phyloP scores from a whole-genome alignment of 2,329 filamentous ascomycete species.

The Cordyceps fumosorosea region DNA sequence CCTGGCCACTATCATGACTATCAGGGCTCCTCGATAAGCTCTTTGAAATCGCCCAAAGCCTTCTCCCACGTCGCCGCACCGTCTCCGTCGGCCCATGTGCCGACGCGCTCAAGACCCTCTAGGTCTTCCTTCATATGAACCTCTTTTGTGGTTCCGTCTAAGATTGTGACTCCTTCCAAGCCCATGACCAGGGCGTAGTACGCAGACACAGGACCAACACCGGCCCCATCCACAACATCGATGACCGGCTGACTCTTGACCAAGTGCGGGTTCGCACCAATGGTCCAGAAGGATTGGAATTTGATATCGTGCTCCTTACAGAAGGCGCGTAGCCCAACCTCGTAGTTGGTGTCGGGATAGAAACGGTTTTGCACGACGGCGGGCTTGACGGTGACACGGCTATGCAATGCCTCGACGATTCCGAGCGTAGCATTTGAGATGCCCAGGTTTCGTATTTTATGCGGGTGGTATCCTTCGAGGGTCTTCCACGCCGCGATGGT shows the following conservation, averaged over 20 bases:
- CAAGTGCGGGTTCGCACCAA: conserved; percentile 40
- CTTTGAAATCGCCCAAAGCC: conserved; percentile 42
- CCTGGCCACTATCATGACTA: neutral
- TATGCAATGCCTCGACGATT: conserved; percentile 47
- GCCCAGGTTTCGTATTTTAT: conserved; percentile 58
- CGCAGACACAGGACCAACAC: conserved; percentile 33
- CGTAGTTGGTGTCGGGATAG: conserved; percentile 51
- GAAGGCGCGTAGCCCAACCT: conserved; percentile 49
- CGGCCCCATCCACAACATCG: conserved; percentile 37
- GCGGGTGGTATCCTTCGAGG: conserved; percentile 60
- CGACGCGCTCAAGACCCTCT: conserved; percentile 34
- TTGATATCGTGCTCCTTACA: conserved; percentile 35
- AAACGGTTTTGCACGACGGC: conserved; percentile 73
- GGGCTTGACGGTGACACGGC: conserved; percentile 34
- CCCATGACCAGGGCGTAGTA: conserved; percentile 44
- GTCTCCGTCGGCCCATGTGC: conserved; percentile 36
- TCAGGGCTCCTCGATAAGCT: conserved; percentile 21
- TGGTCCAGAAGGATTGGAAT: conserved; percentile 51
- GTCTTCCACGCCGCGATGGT: conserved; percentile 60
- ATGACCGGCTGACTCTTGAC: conserved; percentile 39
- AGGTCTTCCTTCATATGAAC: conserved; percentile 45
- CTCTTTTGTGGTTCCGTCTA: conserved; percentile 41
- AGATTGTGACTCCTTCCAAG: conserved; percentile 33
- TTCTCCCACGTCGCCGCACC: conserved; percentile 41
- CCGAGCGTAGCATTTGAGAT: conserved; percentile 66